Conservation (phyloP, 495 filamentous ascomycete genomes). For the Penicillium fimorum region DNA sequence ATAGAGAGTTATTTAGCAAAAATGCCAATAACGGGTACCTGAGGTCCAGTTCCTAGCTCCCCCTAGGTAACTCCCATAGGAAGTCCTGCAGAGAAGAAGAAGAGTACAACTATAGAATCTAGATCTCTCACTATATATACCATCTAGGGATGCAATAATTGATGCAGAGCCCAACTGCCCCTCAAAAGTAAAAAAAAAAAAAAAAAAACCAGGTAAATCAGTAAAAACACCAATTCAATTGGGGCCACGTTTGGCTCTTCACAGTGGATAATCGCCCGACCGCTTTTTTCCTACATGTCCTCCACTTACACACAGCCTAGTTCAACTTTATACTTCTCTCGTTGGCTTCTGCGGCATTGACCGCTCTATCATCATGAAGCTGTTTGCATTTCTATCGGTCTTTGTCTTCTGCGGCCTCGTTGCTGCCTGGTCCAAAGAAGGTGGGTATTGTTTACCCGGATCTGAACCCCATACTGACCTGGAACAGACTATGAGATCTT, state of each 20-base stretch:
- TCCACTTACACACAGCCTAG: conserved; percentile 4
- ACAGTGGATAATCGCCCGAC: conserved; percentile 16
- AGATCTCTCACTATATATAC: conserved; percentile 3
- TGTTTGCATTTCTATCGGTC: conserved; percentile 30
- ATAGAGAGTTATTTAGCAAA: background rate
- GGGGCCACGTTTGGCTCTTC: conserved; percentile 22
- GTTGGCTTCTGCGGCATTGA: conserved; percentile 29
- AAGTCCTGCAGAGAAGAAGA: background rate
- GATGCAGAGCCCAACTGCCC: background rate
- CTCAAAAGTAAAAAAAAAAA: background rate
- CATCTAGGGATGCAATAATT: background rate
- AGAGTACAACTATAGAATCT: background rate
- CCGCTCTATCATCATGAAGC: conserved; percentile 40
- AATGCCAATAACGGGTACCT: background rate
- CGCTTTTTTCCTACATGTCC: conserved; percentile 20
- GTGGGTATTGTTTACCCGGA: conserved; percentile 41
- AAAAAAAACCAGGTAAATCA: background rate
- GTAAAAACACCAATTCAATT: conserved; percentile 13
- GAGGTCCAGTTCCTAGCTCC: background rate
- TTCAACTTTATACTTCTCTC: conserved; percentile 2
- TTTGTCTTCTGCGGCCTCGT: conserved; percentile 54
- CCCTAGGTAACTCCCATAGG: background rate
- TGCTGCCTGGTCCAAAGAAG: conserved; percentile 82
- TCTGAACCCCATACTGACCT: conserved; percentile 10
- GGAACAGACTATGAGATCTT: conserved; percentile 93